Evolutionary conservation across 2,329 filamentous ascomycete species (phyloP).

Genomic region (Diaporthe australafricana): DNA sequence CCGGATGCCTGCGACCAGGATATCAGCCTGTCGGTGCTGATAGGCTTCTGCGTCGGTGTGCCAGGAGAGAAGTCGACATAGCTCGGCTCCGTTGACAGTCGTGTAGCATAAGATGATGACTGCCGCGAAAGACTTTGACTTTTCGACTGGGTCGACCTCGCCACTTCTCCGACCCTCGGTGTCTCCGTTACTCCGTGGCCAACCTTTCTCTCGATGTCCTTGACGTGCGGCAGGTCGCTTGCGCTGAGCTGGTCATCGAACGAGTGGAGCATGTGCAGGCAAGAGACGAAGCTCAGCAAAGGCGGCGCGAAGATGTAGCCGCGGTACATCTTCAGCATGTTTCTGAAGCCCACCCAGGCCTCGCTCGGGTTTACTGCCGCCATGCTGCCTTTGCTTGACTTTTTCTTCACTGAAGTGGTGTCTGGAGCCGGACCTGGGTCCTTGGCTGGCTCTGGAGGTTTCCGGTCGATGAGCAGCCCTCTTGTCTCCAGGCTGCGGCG

Average conservation of each 20-base stretch:
- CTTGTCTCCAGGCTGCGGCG: constrained; percentile 35
- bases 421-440: neutral
- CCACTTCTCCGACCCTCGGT: neutral
- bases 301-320: constrained; percentile 39
- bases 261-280: constrained; percentile 40
- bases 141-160: neutral
- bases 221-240: constrained; percentile 33
- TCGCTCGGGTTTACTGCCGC: constrained; percentile 23
- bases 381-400: constrained; percentile 7
- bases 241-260: constrained; percentile 42
- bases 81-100: constrained; percentile 23
- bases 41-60: constrained; percentile 15
- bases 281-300: constrained; percentile 42
- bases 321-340: constrained; percentile 40
- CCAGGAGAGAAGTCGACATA: neutral
- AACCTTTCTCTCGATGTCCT: constrained; percentile 39
- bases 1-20: constrained; percentile 40
- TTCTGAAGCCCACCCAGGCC: constrained; percentile 39
- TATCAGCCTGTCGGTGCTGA: constrained; percentile 36
- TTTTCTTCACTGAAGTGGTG: constrained; percentile 21
- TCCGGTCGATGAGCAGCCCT: constrained; percentile 41
- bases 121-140: constrained; percentile 8
- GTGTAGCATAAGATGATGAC: neutral
- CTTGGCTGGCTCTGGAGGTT: constrained; percentile 29
- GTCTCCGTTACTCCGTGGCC: constrained; percentile 12